Conservation (phyloP, 148 eudicot genomes). For the Polygonum aviculare region DNA sequence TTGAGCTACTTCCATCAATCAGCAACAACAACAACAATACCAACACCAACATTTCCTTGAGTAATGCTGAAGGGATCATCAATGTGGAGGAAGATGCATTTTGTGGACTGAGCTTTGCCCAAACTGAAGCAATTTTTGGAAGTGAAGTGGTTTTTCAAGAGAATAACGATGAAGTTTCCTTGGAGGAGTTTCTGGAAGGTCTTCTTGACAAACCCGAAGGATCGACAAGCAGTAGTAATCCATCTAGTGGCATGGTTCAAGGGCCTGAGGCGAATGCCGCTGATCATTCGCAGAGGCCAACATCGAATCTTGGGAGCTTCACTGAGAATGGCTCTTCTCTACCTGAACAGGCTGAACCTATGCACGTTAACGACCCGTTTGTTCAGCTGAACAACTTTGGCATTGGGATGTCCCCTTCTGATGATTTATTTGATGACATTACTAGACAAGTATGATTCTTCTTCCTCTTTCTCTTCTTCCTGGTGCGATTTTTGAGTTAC, state of each 20-base stretch:
- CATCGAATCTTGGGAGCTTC: background rate
- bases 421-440: background rate
- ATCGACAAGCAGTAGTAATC: background rate
- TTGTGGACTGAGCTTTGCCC: background rate
- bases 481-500: background rate
- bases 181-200: background rate
- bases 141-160: background rate
- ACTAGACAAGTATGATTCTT: background rate
- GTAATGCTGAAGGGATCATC: background rate
- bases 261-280: background rate
- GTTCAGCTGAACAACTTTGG: background rate
- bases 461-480: background rate
- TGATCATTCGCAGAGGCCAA: background rate
- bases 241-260: background rate
- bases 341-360: background rate
- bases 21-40: background rate
- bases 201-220: background rate
- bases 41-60: background rate
- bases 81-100: background rate
- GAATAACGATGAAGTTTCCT: background rate
- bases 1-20: background rate
- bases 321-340: background rate
- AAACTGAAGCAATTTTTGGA: background rate
- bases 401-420: too few relatives aligned
- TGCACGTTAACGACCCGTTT: background rate